These are phyloP conservation scores for Aspergillus clavatus DNA, from an alignment of 2,329 filamentous ascomycete genomes.

Conservation along the genomic window DNA sequence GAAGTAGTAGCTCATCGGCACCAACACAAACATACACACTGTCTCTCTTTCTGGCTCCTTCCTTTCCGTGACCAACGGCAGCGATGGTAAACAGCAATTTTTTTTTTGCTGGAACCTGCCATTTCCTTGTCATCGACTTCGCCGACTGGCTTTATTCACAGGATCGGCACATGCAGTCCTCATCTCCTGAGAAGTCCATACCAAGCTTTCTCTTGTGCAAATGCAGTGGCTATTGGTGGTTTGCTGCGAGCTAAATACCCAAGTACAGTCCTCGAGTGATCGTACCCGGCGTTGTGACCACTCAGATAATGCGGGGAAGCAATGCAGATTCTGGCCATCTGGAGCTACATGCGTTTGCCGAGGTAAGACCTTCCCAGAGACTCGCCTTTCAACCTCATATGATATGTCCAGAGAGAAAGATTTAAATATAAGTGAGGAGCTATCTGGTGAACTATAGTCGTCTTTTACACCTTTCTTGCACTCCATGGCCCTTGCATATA, in stretches of 20 bases:
- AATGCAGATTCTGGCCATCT: neutral
- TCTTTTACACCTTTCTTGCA: neutral
- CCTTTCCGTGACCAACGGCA: neutral
- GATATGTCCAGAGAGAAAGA: neutral
- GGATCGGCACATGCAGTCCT: too few species aligned
- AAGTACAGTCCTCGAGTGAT: too few species aligned
- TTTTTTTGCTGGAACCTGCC: too few species aligned
- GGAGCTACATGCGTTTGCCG: neutral
- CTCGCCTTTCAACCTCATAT: slow-evolving; percentile 1
- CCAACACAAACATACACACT: neutral
- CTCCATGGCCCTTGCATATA: neutral
- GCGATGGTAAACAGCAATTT: too few species aligned
- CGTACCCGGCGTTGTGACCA: too few species aligned
- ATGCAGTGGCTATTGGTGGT: neutral
- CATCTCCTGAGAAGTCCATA: too few species aligned
- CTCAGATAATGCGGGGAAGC: neutral
- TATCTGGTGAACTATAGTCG: neutral
- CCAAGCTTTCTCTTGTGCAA: too few species aligned
- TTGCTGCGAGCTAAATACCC: too few species aligned
- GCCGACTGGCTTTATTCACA: too few species aligned
- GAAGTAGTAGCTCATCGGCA: neutral
- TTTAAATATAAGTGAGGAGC: neutral
- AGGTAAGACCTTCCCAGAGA: neutral
- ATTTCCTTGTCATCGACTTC: too few species aligned
- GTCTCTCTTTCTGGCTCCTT: neutral